Evolutionary conservation across 2,329 filamentous ascomycete genomes (phyloP).

Genomic region (Saccharata proteae): DNA sequence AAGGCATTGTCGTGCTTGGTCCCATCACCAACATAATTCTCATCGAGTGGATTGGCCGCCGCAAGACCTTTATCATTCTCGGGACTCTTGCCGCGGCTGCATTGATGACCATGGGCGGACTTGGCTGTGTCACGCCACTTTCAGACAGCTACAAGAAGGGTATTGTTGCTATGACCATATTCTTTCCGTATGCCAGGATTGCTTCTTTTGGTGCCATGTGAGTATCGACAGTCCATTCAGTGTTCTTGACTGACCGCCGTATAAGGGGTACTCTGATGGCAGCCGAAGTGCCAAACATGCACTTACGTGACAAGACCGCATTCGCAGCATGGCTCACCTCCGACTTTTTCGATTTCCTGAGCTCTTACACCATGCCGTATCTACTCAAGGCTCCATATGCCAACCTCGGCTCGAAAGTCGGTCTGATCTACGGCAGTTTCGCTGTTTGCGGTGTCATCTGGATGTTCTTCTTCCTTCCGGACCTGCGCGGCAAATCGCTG

Average conservation of each 20-base stretch:
- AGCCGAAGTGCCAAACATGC: slow-evolving; percentile 1
- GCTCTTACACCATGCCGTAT: slow-evolving; percentile 6
- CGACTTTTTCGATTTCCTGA: slow-evolving; percentile 4
- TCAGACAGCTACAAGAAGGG: neutral
- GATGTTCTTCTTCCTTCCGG: slow-evolving; percentile 6
- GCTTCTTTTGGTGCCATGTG: neutral
- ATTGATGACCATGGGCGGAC: neutral
- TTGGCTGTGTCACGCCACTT: neutral
- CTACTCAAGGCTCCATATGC: slow-evolving; percentile 7
- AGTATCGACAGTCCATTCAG: too few species aligned
- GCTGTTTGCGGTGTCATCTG: slow-evolving; percentile 5
- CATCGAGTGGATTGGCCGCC: slow-evolving; percentile 1
- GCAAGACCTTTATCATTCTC: neutral
- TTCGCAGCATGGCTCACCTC: slow-evolving; percentile 1
- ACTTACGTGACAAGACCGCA: slow-evolving; percentile 2
- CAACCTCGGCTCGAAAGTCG: slow-evolving; percentile 5
- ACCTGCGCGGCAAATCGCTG: slow-evolving; percentile 5
- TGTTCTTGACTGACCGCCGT: too few species aligned
- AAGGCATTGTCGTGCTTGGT: neutral
- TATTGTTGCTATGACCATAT: slow-evolving; percentile 1
- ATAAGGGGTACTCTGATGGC: slow-evolving; percentile 1
- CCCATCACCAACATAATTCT: slow-evolving; percentile 1
- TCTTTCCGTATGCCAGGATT: neutral
- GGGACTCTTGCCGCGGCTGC: neutral
- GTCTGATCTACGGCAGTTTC: slow-evolving; percentile 6